Conservation (phyloP, 2,329 filamentous ascomycete species). For the Trichophyton rubrum region DNA sequence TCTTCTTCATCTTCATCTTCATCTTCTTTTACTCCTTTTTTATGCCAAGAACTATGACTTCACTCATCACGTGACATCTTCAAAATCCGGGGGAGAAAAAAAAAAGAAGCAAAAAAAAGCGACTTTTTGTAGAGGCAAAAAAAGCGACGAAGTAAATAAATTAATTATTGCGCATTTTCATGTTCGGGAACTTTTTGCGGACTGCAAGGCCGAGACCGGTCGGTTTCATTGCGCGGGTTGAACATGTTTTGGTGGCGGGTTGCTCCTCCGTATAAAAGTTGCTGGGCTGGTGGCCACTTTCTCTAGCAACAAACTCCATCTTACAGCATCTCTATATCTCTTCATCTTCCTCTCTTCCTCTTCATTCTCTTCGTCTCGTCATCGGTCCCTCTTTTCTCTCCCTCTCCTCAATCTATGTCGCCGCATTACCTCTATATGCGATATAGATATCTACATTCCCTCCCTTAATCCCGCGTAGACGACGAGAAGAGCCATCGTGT, state of each 20-base stretch:
- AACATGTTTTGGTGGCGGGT: not conserved
- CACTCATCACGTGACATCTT: not conserved
- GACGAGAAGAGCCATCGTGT: not conserved
- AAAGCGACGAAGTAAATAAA: not conserved
- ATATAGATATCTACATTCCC: not conserved
- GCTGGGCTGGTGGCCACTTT: too few species aligned
- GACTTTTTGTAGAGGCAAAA: not conserved
- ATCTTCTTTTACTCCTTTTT: not conserved
- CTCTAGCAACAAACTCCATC: too few species aligned
- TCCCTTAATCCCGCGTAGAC: not conserved
- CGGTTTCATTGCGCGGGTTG: not conserved
- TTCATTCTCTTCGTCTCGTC: not conserved
- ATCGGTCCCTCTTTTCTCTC: too few species aligned
- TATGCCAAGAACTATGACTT: conserved; percentile 1
- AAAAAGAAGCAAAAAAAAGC: not conserved
- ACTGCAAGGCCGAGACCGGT: too few species aligned
- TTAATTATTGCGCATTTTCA: not conserved
- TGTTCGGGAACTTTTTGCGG: too few species aligned
- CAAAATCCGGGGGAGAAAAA: not conserved
- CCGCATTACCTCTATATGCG: too few species aligned
- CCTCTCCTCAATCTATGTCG: too few species aligned
- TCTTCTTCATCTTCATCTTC: not conserved
- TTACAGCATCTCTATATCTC: not conserved
- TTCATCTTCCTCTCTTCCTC: not conserved
- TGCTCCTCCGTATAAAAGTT: too few species aligned